phyloP scores from a whole-genome alignment of 192 early-diverging fungal genomes.

The Coemansia guatemalensis region DNA sequence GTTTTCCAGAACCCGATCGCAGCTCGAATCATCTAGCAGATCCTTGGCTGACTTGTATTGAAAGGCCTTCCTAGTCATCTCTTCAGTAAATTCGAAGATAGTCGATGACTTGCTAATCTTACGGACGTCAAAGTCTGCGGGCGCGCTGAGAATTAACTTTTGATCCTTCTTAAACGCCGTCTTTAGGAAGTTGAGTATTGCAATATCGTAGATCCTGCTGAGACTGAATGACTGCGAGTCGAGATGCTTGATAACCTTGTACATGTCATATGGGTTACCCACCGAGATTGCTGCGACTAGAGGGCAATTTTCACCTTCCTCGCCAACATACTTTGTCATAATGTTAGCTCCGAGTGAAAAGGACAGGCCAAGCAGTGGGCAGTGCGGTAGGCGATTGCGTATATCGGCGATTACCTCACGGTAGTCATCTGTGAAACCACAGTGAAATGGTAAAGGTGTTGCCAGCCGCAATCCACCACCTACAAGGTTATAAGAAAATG shows the following conservation, averaged over 20 bases:
- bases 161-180: conserved; percentile 47
- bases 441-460: conserved; percentile 78
- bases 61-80: conserved; percentile 71
- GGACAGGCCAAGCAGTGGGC: conserved; percentile 77
- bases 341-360: conserved; percentile 95
- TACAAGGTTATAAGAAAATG: conserved; percentile 11
- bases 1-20: conserved; percentile 55
- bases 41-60: conserved; percentile 82
- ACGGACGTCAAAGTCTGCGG: conserved; percentile 47
- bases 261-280: conserved; percentile 85
- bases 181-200: conserved; percentile 56
- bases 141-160: conserved; percentile 47
- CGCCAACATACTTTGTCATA: conserved; percentile 86
- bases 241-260: conserved; percentile 54
- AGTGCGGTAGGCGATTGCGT: conserved; percentile 57
- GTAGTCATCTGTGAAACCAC: conserved; percentile 77
- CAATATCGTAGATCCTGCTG: conserved; percentile 57
- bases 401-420: conserved; percentile 39
- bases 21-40: conserved; percentile 71
- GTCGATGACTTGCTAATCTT: conserved; percentile 56
- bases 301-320: conserved; percentile 72
- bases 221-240: conserved; percentile 58
- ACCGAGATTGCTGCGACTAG: conserved; percentile 76
- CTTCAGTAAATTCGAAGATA: conserved; percentile 85
- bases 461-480: conserved; percentile 70